These are phyloP conservation scores for Hygrophila difformis DNA, from an alignment of 257 asterid species.

Conservation along the genomic window DNA sequence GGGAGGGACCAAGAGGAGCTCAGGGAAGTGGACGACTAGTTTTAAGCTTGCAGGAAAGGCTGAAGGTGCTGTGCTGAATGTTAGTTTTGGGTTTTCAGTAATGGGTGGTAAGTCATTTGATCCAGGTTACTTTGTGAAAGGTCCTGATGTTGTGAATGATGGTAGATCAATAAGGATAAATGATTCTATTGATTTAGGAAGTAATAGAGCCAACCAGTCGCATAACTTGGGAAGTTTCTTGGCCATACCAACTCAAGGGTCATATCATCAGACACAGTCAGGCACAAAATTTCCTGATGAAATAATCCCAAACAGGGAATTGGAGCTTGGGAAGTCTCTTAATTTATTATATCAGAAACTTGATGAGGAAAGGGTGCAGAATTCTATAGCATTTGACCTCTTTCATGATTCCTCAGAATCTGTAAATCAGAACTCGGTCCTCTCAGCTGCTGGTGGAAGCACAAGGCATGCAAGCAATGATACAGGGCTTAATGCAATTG, in stretches of 20 bases:
- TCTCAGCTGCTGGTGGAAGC: conserved; percentile 20
- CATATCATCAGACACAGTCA: conserved; percentile 25
- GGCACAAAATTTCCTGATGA: conserved; percentile 30
- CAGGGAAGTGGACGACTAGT: conserved; percentile 84
- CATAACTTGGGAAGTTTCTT: conserved; percentile 20
- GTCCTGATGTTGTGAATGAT: conserved; percentile 31
- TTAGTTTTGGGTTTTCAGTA: conserved; percentile 73
- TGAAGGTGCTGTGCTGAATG: conserved; percentile 66
- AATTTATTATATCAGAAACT: conserved; percentile 38
- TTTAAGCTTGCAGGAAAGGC: conserved; percentile 79
- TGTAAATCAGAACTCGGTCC: neutral
- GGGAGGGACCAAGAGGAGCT: conserved; percentile 45
- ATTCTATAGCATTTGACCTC: conserved; percentile 3
- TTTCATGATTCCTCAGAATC: conserved; percentile 17
- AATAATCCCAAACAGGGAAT: conserved; percentile 21
- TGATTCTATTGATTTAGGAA: conserved; percentile 21
- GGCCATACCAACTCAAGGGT: conserved; percentile 20
- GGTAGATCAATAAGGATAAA: conserved; percentile 12
- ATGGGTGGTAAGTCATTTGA: conserved; percentile 37
- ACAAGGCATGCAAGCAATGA: conserved; percentile 6
- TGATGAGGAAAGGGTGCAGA: conserved; percentile 33
- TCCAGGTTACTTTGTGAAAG: conserved; percentile 37
- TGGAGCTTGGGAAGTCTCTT: conserved; percentile 45
- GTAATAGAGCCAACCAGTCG: conserved; percentile 6
- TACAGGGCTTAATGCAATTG: conserved; percentile 21